Conservation (phyloP, 257 asterid genomes). For the Nemophila menziesii region DNA sequence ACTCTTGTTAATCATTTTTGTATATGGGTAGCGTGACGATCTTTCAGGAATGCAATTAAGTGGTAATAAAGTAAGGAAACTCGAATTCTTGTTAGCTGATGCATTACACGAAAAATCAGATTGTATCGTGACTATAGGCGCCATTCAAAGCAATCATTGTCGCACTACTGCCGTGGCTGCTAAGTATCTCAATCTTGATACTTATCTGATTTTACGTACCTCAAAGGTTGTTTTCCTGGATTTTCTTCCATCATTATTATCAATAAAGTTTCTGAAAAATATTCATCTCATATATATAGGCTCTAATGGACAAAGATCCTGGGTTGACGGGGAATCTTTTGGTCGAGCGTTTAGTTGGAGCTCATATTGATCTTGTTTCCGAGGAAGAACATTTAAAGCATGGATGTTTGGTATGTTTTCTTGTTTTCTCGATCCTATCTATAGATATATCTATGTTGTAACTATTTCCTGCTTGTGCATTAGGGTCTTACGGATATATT, state of each 20-base stretch:
- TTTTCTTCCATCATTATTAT: conserved; percentile 3
- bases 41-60: conserved; percentile 96
- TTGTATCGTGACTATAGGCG: conserved; percentile 80
- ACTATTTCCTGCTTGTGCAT: conserved; percentile 9
- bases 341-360: conserved; percentile 96
- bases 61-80: conserved; percentile 97
- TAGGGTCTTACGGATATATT: conserved; percentile 68
- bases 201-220: conserved; percentile 79
- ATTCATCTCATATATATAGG: conserved; percentile 30
- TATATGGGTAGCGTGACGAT: conserved; percentile 76
- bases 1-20: too few species aligned
- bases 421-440: conserved; percentile 1
- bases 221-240: conserved; percentile 48
- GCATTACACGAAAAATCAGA: conserved; percentile 87
- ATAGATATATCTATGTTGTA: not conserved
- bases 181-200: conserved; percentile 77
- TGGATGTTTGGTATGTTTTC: conserved; percentile 59
- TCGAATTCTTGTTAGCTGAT: conserved; percentile 90
- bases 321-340: conserved; percentile 94
- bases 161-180: conserved; percentile 98
- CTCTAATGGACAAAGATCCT: conserved; percentile 76
- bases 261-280: conserved; percentile 1
- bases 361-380: conserved; percentile 83
- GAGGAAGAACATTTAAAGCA: conserved; percentile 81
- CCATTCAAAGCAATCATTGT: conserved; percentile 97